Evolutionary conservation across 1,284 basidiomycete species (phyloP).

Genomic region (Cryptococcus sp.): DNA sequence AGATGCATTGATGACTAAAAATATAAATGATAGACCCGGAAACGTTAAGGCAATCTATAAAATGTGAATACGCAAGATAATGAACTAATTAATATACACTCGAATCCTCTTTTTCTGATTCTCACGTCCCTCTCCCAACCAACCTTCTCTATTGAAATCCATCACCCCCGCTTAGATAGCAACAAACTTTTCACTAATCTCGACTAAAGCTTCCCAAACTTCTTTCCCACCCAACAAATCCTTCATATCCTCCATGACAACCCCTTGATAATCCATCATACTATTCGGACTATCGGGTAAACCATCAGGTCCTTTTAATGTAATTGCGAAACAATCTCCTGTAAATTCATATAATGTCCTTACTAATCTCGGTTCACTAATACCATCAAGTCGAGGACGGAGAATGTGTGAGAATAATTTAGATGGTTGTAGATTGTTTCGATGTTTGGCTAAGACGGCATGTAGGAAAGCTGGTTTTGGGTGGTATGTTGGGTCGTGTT

Average conservation of each 20-base stretch:
- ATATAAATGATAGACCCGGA: too few species aligned
- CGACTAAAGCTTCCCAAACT: slow-evolving; percentile 20
- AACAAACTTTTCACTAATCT: background rate
- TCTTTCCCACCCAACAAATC: slow-evolving; percentile 22
- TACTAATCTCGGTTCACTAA: slow-evolving; percentile 37
- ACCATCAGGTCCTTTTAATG: slow-evolving; percentile 44
- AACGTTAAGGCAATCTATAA: too few species aligned
- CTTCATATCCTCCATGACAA: slow-evolving; percentile 25
- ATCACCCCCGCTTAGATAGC: background rate
- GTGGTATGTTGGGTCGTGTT: slow-evolving; percentile 36
- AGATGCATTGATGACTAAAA: too few species aligned
- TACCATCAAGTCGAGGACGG: slow-evolving; percentile 38
- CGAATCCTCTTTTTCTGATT: too few species aligned
- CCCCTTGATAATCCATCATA: slow-evolving; percentile 42
- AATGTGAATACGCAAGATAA: too few species aligned
- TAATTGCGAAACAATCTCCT: slow-evolving; percentile 41
- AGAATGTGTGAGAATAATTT: slow-evolving; percentile 43
- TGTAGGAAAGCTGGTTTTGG: slow-evolving; percentile 50
- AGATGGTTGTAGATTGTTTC: slow-evolving; percentile 36
- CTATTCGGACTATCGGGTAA: slow-evolving; percentile 25
- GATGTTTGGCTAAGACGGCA: slow-evolving; percentile 50
- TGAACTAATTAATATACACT: too few species aligned
- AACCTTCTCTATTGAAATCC: too few species aligned
- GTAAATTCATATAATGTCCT: slow-evolving; percentile 44
- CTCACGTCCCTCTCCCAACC: too few species aligned